These are phyloP conservation scores for Fusarium duplospermum DNA, from an alignment of 2,329 filamentous ascomycete genomes.

Conservation along the genomic window DNA sequence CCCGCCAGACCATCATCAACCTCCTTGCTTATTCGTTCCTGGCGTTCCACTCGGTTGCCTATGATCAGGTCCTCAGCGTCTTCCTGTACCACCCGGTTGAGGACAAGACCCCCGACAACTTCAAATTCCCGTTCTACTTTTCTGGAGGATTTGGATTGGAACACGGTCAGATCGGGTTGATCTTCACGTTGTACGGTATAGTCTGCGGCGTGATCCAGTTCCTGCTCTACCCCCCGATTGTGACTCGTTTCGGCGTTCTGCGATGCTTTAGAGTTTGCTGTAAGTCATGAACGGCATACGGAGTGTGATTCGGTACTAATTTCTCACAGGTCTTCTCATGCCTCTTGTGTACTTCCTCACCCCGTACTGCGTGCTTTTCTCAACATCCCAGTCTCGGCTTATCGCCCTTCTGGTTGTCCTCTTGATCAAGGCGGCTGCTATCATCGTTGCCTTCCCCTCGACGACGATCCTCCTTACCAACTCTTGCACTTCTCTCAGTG, in stretches of 20 bases:
- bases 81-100: conserved; percentile 82
- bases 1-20: conserved; percentile 78
- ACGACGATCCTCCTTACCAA: conserved; percentile 93
- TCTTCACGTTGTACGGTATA: conserved; percentile 87
- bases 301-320: not conserved
- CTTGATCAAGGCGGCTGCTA: conserved; percentile 77
- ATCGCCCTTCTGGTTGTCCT: conserved; percentile 75
- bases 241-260: conserved; percentile 78
- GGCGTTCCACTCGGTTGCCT: conserved; percentile 84
- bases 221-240: conserved; percentile 82
- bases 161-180: conserved; percentile 81
- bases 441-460: conserved; percentile 90
- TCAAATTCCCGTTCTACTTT: conserved; percentile 81
- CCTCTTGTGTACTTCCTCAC: conserved; percentile 84
- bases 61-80: conserved; percentile 88
- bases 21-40: conserved; percentile 83
- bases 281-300: conserved; percentile 42
- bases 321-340: conserved; percentile 67
- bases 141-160: conserved; percentile 81
- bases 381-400: conserved; percentile 62
- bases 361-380: conserved; percentile 80
- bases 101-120: conserved; percentile 68
- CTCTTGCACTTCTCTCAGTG: conserved; percentile 75
- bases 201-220: conserved; percentile 87
- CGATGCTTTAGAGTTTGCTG: conserved; percentile 76